phyloP scores from a whole-genome alignment of 2,329 filamentous ascomycete genomes.

The Sclerotinia minor region DNA sequence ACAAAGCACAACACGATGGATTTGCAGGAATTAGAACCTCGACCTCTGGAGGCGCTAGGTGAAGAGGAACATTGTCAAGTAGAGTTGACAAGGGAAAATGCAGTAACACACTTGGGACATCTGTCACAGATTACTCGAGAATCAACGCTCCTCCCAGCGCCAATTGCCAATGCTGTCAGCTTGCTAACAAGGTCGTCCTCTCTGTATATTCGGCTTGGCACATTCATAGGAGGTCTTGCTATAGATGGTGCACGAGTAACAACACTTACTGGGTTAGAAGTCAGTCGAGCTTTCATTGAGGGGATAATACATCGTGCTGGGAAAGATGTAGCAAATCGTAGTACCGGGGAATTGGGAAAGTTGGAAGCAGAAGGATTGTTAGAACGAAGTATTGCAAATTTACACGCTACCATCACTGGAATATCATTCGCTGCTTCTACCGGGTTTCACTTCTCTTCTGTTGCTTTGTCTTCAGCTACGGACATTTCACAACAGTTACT shows the following conservation, averaged over 20 bases:
- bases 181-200: constrained; percentile 61
- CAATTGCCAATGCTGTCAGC: constrained; percentile 60
- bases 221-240: constrained; percentile 43
- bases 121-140: constrained; percentile 23
- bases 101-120: background rate
- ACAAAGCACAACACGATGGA: background rate
- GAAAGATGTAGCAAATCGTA: constrained; percentile 41
- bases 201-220: constrained; percentile 47
- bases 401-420: constrained; percentile 59
- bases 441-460: constrained; percentile 58
- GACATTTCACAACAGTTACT: constrained; percentile 59
- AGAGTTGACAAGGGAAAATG: background rate
- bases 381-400: constrained; percentile 55
- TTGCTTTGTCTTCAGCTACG: constrained; percentile 55
- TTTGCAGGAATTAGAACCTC: constrained; percentile 1
- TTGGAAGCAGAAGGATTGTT: constrained; percentile 58
- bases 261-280: constrained; percentile 44
- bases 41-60: background rate
- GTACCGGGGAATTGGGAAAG: constrained; percentile 47
- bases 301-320: constrained; percentile 43
- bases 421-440: constrained; percentile 63
- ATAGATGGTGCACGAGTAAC: constrained; percentile 44
- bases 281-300: constrained; percentile 44
- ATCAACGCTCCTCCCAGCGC: constrained; percentile 56
- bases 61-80: background rate